Evolutionary conservation across 2,329 filamentous ascomycete genomes (phyloP).

Genomic region (Talaromyces albobiverticillius): DNA sequence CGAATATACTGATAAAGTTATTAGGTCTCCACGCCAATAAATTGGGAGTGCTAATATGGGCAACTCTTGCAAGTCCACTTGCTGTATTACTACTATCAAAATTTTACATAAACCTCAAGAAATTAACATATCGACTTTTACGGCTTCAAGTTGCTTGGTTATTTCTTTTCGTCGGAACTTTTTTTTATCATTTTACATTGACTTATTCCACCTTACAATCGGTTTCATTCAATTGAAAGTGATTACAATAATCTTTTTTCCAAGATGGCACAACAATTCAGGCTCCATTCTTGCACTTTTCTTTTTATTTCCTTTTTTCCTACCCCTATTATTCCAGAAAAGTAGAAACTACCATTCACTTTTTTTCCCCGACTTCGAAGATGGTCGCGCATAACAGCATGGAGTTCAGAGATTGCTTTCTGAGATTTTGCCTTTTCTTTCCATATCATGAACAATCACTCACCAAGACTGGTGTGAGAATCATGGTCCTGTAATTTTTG

Average conservation of each 20-base stretch:
- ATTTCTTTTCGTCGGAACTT: constrained; percentile 26
- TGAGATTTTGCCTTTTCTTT: constrained; percentile 3
- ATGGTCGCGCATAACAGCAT: constrained; percentile 22
- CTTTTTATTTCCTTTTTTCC: too few relatives aligned
- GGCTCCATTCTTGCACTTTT: neutral
- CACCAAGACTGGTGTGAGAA: constrained; percentile 1
- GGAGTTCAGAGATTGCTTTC: constrained; percentile 21
- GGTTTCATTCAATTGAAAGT: constrained; percentile 1
- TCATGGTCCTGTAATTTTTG: constrained; percentile 12
- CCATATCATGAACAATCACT: constrained; percentile 4
- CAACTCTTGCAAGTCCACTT: constrained; percentile 18
- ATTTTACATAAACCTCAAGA: constrained; percentile 29
- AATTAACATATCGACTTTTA: constrained; percentile 36
- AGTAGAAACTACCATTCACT: constrained; percentile 19
- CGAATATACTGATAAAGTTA: neutral
- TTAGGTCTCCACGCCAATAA: constrained; percentile 43
- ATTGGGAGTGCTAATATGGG: constrained; percentile 22
- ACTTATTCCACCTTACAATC: neutral
- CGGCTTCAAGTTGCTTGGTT: constrained; percentile 33
- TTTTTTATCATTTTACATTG: constrained; percentile 16
- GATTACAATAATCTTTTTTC: neutral
- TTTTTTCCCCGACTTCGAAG: constrained; percentile 16
- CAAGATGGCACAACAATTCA: neutral
- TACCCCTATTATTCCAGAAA: neutral
- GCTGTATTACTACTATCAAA: constrained; percentile 37